Evolutionary conservation across 75 land plant species (phyloP).

Genomic region (Picea glauca): DNA sequence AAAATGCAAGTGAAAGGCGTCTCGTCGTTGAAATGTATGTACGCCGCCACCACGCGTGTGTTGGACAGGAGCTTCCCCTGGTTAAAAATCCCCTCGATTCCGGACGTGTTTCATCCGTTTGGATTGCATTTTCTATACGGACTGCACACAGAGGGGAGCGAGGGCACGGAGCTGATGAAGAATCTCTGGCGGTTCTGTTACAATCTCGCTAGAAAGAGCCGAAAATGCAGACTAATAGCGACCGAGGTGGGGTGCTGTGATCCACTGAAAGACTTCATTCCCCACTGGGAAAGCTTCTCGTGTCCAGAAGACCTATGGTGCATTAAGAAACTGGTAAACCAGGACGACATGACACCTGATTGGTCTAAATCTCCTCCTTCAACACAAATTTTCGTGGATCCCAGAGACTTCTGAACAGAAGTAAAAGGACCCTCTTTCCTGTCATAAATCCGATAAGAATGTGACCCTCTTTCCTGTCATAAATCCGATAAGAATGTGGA

Average conservation of each 20-base stretch:
- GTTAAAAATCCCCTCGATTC: constrained; percentile 37
- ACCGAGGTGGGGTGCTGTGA: constrained; percentile 43
- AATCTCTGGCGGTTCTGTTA: constrained; percentile 32
- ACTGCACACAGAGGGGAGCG: constrained; percentile 29
- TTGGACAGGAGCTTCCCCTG: constrained; percentile 34
- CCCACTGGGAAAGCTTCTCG: constrained; percentile 47
- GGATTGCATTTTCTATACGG: constrained; percentile 59
- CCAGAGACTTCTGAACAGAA: too few species aligned
- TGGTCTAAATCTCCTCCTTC: too few species aligned
- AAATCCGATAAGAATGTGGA: too few species aligned
- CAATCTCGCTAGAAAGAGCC: constrained; percentile 33
- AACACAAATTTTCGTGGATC: too few species aligned
- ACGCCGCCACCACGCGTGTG: constrained; percentile 17
- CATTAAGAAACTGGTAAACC: constrained; percentile 27
- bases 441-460: too few species aligned
- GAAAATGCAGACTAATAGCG: constrained; percentile 30
- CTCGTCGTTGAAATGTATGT: constrained; percentile 4
- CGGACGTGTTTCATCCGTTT: constrained; percentile 33
- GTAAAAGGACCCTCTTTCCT: too few species aligned
- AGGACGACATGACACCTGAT: too few species aligned
- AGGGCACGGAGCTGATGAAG: constrained; percentile 21
- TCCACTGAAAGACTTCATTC: constrained; percentile 34
- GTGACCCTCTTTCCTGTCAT: too few species aligned
- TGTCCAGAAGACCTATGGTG: constrained; percentile 61
- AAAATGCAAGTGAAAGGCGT: constrained; percentile 49